Evolutionary conservation across 805 yeast species (phyloP).

Genomic region (Candida saitoana): DNA sequence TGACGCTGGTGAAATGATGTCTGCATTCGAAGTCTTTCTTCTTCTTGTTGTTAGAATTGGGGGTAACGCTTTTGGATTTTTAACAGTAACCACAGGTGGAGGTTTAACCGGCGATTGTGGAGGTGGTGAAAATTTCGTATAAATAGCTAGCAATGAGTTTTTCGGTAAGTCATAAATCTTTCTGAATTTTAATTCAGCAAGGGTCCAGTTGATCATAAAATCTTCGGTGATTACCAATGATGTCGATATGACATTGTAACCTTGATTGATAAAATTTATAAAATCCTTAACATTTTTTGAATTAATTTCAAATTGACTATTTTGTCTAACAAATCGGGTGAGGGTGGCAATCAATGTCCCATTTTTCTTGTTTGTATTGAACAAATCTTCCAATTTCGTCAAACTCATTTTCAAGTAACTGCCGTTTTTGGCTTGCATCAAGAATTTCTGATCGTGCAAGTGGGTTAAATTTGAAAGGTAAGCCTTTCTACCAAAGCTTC

Average conservation of each 20-base stretch:
- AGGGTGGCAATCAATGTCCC: slow-evolving; percentile 46
- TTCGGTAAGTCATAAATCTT: slow-evolving; percentile 28
- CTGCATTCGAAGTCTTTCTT: slow-evolving; percentile 14
- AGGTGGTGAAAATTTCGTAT: slow-evolving; percentile 6
- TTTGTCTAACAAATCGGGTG: slow-evolving; percentile 42
- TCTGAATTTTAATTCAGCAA: slow-evolving; percentile 40
- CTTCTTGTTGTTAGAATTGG: slow-evolving; percentile 1
- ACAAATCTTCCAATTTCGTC: slow-evolving; percentile 30
- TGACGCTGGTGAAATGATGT: neutral
- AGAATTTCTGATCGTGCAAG: slow-evolving; percentile 40
- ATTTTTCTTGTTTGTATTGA: slow-evolving; percentile 45
- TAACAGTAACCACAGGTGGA: neutral
- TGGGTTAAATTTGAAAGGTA: slow-evolving; percentile 42
- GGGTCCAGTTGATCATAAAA: slow-evolving; percentile 40
- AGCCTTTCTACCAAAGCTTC: slow-evolving; percentile 46
- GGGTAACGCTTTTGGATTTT: neutral
- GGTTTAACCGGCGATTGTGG: slow-evolving; percentile 2
- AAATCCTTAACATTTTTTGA: slow-evolving; percentile 37
- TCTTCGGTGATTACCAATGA: slow-evolving; percentile 30
- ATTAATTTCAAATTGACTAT: slow-evolving; percentile 29
- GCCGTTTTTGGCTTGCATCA: slow-evolving; percentile 22
- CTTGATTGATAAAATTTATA: slow-evolving; percentile 40
- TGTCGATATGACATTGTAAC: slow-evolving; percentile 25
- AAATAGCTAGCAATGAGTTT: slow-evolving; percentile 15
- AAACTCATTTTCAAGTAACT: slow-evolving; percentile 27